phyloP scores from a whole-genome alignment of 1,284 basidiomycete genomes.

The Malassezia brasiliensis region DNA sequence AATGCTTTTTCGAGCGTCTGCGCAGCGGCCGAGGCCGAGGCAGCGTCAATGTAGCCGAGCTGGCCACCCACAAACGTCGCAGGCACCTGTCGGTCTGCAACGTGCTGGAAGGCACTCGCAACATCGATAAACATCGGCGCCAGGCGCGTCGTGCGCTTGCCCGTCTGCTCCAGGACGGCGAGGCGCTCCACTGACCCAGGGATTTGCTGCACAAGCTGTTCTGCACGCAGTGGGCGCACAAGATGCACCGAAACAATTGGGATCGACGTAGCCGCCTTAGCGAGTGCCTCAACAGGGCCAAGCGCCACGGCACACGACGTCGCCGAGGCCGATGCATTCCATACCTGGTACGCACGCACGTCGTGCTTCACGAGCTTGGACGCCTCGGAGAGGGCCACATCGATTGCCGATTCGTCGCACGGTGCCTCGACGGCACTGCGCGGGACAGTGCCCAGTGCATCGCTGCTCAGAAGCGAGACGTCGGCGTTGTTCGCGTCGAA shows the following conservation, averaged over 20 bases:
- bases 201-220: conserved; percentile 59
- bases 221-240: conserved; percentile 63
- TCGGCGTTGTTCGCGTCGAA: conserved; percentile 53
- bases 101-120: conserved; percentile 62
- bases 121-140: conserved; percentile 78
- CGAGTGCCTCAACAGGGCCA: conserved; percentile 31
- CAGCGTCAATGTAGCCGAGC: conserved; percentile 27
- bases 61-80: conserved; percentile 24
- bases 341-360: conserved; percentile 34
- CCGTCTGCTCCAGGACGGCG: conserved; percentile 73
- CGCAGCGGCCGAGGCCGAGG: conserved; percentile 26
- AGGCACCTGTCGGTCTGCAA: conserved; percentile 49
- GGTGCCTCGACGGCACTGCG: background rate
- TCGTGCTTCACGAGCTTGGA: conserved; percentile 28
- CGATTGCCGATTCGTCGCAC: conserved; percentile 23
- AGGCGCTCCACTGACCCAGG: conserved; percentile 62
- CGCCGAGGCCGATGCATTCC: conserved; percentile 23
- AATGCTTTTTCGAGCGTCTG: conserved; percentile 24
- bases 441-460: conserved; percentile 7
- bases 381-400: conserved; percentile 34
- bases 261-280: conserved; percentile 50
- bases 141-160: conserved; percentile 70
- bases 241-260: conserved; percentile 63
- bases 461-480: background rate
- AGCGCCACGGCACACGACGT: conserved; percentile 33